Evolutionary conservation across 1,139 yeast genomes (phyloP).

Genomic region (Geotrichum candidum): DNA sequence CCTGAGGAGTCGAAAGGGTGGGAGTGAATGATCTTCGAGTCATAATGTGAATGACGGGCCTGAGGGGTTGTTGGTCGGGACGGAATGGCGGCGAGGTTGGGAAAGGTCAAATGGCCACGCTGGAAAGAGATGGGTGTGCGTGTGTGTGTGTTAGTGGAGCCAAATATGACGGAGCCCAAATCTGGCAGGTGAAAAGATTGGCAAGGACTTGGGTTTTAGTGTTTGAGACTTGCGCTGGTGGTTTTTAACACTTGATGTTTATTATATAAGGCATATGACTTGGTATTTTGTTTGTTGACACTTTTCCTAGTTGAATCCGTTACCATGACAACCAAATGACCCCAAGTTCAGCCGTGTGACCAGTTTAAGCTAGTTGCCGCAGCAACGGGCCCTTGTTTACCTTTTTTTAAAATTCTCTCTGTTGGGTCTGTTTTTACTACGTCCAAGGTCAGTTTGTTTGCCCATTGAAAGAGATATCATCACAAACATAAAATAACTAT

Average conservation of each 20-base stretch:
- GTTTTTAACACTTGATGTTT: too few relatives aligned
- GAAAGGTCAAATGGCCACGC: not conserved
- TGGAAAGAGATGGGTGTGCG: not conserved
- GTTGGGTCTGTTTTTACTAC: not conserved
- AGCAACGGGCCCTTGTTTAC: not conserved
- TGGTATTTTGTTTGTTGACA: not conserved
- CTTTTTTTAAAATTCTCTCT: not conserved
- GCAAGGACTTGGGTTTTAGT: not conserved
- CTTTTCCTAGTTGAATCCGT: not conserved
- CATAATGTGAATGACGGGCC: not conserved
- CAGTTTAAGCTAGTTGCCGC: not conserved
- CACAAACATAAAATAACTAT: not conserved
- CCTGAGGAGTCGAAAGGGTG: slow-evolving; percentile 4
- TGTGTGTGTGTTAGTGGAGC: not conserved
- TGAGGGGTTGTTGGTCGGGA: not conserved
- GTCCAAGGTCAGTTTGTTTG: not conserved
- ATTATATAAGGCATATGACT: too few relatives aligned
- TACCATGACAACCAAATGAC: not conserved
- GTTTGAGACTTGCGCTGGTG: not conserved
- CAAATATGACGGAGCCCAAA: not conserved
- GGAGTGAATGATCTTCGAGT: slow-evolving; percentile 10
- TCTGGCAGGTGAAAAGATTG: not conserved
- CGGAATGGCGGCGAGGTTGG: not conserved
- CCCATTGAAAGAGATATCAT: not conserved
- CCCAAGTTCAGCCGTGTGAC: not conserved